phyloP scores from a whole-genome alignment of 306 rosid genomes.

The Gastrolobium villosum region DNA sequence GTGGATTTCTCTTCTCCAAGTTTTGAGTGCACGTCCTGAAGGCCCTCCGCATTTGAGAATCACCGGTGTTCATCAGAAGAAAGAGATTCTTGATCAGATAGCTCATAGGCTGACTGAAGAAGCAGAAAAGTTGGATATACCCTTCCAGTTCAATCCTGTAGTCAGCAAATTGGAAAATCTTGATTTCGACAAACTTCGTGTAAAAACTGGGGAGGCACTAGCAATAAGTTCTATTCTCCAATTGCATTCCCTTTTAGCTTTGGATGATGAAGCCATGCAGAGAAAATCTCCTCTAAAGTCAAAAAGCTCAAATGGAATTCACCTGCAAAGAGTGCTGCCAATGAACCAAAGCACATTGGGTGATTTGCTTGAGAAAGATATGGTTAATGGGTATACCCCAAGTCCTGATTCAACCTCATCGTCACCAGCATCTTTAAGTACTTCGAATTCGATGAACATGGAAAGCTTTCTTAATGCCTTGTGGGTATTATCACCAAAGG shows the following conservation, averaged over 20 bases:
- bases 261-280: slow-evolving; percentile 57
- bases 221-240: slow-evolving; percentile 72
- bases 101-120: slow-evolving; percentile 73
- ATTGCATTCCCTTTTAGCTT: slow-evolving; percentile 65
- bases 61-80: slow-evolving; percentile 78
- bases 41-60: slow-evolving; percentile 96
- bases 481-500: slow-evolving; percentile 71
- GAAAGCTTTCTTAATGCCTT: slow-evolving; percentile 68
- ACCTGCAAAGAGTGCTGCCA: slow-evolving; percentile 51
- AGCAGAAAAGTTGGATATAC: slow-evolving; percentile 84
- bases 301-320: slow-evolving; percentile 52
- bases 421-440: slow-evolving; percentile 51
- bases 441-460: slow-evolving; percentile 50
- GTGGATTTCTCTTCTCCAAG: slow-evolving; percentile 88
- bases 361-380: slow-evolving; percentile 68
- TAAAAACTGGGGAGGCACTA: slow-evolving; percentile 77
- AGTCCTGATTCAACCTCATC: slow-evolving; percentile 73
- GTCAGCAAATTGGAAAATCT: slow-evolving; percentile 65
- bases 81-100: slow-evolving; percentile 79
- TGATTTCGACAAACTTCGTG: slow-evolving; percentile 68
- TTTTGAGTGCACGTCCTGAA: slow-evolving; percentile 77
- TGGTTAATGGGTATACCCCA: slow-evolving; percentile 57
- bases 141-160: slow-evolving; percentile 79
- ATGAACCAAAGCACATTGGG: slow-evolving; percentile 58
- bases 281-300: slow-evolving; percentile 47